Base-by-base conservation (phyloP, 192 early-diverging fungal genomes). In the Rhizoclosmatium globosum region DNA sequence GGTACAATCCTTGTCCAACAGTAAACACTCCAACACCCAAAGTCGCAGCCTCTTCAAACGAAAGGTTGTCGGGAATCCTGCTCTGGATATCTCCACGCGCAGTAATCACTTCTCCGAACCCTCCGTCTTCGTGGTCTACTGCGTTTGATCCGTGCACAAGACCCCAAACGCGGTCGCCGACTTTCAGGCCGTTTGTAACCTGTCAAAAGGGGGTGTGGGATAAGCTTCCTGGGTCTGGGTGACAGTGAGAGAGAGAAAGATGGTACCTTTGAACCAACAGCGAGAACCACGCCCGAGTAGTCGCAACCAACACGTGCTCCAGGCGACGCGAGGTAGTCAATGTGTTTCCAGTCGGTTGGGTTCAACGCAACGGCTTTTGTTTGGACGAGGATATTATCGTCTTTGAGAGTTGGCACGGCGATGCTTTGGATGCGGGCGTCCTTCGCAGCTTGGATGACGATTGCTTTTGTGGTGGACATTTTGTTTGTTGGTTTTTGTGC, bases 91-190 rank as follows among this genome's bases (percentile, higher is more conserved):
- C 71, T 21, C 56, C 71, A 21, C 59, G 56, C 21, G 56, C 68
- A 44, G 71, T 41, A 59, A 73, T 43, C 1, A 59, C 59, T 56
- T 56, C 23, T 17, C n/a, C 71, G 41, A 73, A 73, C 17, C n/a
- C 17, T 2, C 71, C 71, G 71, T 73, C 71, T 15, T 73, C 71
- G 42, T 13, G 4, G 21, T 73, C n/a, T 7, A 73, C 56, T 38
- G 23, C 38, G 56, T 73, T 73, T 56, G n/a, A 21, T 21, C 71
- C 71, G 1, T 73, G 71, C 3, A 15, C 41, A 19, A 58, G 15
- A 3, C 71, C 71, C 56, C 71, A 73, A 21, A 73, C 56, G n/a
- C 71, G 47, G 71, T 73, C 71, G 19, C 71, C 71, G 41, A 73
- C 47, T 19, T 50, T 58, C 13, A 73, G 59, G 9, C 42, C 31